Evolutionary conservation across 169 alveolate genomes (phyloP).

Genomic region (Plasmodium sp.): DNA sequence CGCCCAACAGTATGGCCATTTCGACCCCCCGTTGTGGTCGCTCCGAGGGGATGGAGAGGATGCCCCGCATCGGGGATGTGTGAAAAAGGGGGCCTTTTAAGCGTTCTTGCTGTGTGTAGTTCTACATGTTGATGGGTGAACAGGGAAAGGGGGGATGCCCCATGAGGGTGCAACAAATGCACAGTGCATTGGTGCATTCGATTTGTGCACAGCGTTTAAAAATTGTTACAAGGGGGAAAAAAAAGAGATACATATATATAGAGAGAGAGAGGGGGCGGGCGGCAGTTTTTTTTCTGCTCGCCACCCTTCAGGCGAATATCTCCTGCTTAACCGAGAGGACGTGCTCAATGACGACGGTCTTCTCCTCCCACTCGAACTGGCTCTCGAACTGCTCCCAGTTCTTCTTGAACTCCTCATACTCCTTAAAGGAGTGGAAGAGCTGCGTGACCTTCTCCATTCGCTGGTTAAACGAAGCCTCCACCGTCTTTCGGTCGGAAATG

Average conservation of each 20-base stretch:
- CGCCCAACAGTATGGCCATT: background rate
- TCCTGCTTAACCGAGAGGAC: constrained; percentile 66
- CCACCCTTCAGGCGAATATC: constrained; percentile 4
- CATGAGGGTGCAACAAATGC: background rate
- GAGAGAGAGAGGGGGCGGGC: background rate
- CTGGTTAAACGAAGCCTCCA: constrained; percentile 27
- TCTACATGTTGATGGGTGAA: background rate
- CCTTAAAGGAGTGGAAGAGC: constrained; percentile 54
- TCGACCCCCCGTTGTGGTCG: background rate
- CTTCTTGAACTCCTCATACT: constrained; percentile 74
- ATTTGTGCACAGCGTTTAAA: background rate
- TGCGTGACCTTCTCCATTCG: constrained; percentile 29
- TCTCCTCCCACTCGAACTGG: constrained; percentile 81
- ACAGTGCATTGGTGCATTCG: background rate
- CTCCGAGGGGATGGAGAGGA: too few species aligned
- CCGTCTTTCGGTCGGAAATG: constrained; percentile 73
- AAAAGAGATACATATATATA: too few species aligned
- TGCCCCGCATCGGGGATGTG: background rate
- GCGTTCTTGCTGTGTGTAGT: background rate
- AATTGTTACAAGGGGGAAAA: background rate
- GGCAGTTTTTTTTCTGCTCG: too few species aligned
- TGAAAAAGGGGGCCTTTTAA: background rate
- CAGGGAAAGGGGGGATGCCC: background rate
- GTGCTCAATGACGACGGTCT: constrained; percentile 59
- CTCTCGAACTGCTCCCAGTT: constrained; percentile 80